Percentiles rank a stretch among this genome's conserved stretches.
These are phyloP conservation scores for Cyclotella choctawhatcheeana DNA, from an alignment of 108 stramenopile species.

Conservation along the genomic window DNA sequence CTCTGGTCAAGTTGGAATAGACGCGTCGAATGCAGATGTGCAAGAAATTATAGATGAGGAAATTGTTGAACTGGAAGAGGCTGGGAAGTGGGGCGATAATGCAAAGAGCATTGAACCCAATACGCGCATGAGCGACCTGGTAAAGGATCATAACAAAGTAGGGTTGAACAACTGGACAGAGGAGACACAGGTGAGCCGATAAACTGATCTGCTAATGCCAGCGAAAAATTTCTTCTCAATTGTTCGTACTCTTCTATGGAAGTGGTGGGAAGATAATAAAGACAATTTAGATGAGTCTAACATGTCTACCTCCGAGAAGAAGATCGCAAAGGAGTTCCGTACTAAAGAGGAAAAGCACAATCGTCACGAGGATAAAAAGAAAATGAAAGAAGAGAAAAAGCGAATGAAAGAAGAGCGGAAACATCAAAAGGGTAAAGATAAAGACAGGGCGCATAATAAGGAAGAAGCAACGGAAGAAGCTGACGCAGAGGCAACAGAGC, in stretches of 20 bases:
- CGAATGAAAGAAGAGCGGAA: constrained; percentile 8
- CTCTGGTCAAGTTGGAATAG: constrained; percentile 52
- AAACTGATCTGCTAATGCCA: too few relatives aligned
- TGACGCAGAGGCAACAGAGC: constrained; percentile 17
- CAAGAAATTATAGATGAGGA: constrained; percentile 48
- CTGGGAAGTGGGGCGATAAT: constrained; percentile 39
- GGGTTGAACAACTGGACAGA: constrained; percentile 38
- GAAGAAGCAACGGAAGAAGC: constrained; percentile 20
- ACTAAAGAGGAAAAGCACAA: constrained; percentile 19
- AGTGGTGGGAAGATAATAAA: constrained; percentile 32
- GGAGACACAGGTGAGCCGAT: constrained; percentile 36
- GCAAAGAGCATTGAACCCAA: constrained; percentile 3
- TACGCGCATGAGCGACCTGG: constrained; percentile 11
- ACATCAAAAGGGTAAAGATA: background rate
- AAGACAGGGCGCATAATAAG: background rate
- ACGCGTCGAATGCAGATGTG: constrained; percentile 52
- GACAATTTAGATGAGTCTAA: constrained; percentile 31
- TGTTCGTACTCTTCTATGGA: too few relatives aligned
- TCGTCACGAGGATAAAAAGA: constrained; percentile 10
- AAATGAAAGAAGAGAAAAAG: constrained; percentile 27
- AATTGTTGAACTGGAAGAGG: constrained; percentile 31
- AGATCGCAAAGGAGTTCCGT: constrained; percentile 9
- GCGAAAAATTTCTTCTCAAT: too few relatives aligned
- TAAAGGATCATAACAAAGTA: constrained; percentile 19
- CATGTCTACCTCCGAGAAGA: constrained; percentile 21